A percentile compares a stretch with the other conserved stretches of the same genome.
Conservation (phyloP, 2,329 filamentous ascomycete species). For the Trichophyton equinum region DNA sequence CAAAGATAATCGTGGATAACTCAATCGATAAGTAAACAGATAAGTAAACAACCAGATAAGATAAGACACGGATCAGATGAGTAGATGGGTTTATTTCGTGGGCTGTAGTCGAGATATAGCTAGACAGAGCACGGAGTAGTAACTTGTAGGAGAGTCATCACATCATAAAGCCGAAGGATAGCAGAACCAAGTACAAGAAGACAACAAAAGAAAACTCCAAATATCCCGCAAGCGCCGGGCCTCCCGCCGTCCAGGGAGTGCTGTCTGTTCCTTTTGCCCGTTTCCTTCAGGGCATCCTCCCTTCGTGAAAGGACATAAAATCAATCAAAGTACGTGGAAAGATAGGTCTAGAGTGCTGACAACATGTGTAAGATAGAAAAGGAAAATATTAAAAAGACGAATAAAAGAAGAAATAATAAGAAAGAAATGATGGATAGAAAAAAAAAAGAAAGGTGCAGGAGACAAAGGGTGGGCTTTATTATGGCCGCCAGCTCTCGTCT, state of each 20-base stretch:
- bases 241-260: not conserved
- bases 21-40: too few species aligned
- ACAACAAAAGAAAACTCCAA: not conserved
- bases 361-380: conserved; percentile 9
- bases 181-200: not conserved
- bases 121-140: not conserved
- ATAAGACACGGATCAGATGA: not conserved
- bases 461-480: not conserved
- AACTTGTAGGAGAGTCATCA: not conserved
- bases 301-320: not conserved
- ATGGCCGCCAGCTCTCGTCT: conserved; percentile 19
- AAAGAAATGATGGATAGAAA: not conserved
- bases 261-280: not conserved
- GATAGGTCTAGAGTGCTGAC: not conserved
- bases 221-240: not conserved
- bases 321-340: not conserved
- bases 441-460: not conserved
- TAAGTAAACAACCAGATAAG: too few species aligned
- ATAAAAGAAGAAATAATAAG: not conserved
- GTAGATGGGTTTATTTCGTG: not conserved
- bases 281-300: not conserved
- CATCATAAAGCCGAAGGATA: not conserved
- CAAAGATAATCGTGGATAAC: too few species aligned
- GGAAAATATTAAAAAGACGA: conserved; percentile 6
- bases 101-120: not conserved